Percentiles rank a stretch among this genome's conserved stretches.
Conservation (phyloP, 2,329 filamentous ascomycete species). For the Thermoascus crustaceus region DNA sequence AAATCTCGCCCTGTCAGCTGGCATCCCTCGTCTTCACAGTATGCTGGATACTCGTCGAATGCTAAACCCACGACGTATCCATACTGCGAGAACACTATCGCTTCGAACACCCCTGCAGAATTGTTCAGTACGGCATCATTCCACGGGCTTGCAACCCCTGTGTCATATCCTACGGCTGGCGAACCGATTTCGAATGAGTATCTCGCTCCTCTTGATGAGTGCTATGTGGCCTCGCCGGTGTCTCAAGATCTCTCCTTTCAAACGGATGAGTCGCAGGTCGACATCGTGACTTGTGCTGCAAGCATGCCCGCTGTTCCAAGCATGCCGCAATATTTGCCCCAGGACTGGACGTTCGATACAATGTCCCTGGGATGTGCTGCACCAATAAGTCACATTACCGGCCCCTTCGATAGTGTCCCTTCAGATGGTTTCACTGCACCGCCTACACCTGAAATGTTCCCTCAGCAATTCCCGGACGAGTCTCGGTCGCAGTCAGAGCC, state of each 20-base stretch:
- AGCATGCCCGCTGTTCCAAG: conserved; percentile 11
- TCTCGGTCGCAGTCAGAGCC: conserved; percentile 24
- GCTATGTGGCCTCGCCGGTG: conserved; percentile 12
- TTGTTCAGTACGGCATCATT: conserved; percentile 2
- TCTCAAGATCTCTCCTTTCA: conserved; percentile 13
- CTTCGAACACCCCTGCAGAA: too few relatives aligned
- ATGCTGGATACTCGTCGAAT: conserved; percentile 17
- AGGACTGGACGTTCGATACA: conserved; percentile 26
- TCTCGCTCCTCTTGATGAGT: conserved; percentile 9
- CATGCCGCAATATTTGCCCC: conserved; percentile 18
- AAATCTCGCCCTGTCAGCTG: conserved; percentile 61
- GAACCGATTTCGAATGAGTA: conserved; percentile 15
- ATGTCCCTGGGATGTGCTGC: conserved; percentile 24
- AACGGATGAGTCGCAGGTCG: conserved; percentile 18
- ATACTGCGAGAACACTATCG: conserved; percentile 1
- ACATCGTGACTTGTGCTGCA: conserved; percentile 20
- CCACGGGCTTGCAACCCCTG: conserved; percentile 7
- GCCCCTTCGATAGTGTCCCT: conserved; percentile 25
- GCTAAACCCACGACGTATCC: conserved; percentile 6
- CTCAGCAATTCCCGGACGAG: conserved; percentile 25
- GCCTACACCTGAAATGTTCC: conserved; percentile 31
- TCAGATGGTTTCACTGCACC: conserved; percentile 27
- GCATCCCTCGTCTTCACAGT: conserved; percentile 57
- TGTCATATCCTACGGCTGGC: conserved; percentile 9
- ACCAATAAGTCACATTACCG: conserved; percentile 21